Base-by-base conservation (phyloP, 345 rosid genomes). In the Isatis tinctoria region DNA sequence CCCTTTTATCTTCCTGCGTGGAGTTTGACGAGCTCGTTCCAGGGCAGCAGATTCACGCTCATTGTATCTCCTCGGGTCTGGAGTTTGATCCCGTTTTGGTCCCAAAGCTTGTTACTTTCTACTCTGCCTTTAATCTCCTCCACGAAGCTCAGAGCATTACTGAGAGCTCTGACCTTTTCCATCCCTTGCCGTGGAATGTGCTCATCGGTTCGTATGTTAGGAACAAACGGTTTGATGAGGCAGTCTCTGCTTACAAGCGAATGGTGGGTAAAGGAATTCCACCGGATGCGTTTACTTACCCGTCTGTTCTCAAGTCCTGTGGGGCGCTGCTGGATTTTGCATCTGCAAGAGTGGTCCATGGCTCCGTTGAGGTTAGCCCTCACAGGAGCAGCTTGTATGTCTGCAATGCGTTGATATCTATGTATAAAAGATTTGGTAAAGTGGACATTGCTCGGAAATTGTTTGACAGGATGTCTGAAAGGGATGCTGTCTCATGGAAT, bases 401-500 rank as follows among this genome's bases (percentile, higher is more conserved):
- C 73, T 84, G 84, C 74, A 92, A 92, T 51, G 86, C 93, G 4
- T 75, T 92, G 87, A 77, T 89, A 44, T 83, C 96, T 2, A 87
- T 92, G 96, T 89, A 92, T 73, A 80, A 83, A 33, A 86, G 83
- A 75, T 77, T 82, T 66, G 90, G 92, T 17, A 65, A 78, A 67
- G 75, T 90, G 60, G 81, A 74, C 36, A 68, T 76, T 77, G 91
- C 93, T 14, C 80, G 77, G 18, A 26, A 26, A 35, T 67, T 92
- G 82, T 92, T 92, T 76, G 88, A 90, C 26, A 66, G 73, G 48
- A 90, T 92, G 93, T 79, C 74, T 0, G 80, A 80, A 52, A 85
- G 83, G 73, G 96, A 92, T 78, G 82, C 77, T 62, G 87, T 92
- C 53, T 86, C 96, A 63, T 92, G 97, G 97, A 92, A 90, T 69